Base-by-base conservation (phyloP, 495 filamentous ascomycete species). In the Opeltia flavorubescens region DNA sequence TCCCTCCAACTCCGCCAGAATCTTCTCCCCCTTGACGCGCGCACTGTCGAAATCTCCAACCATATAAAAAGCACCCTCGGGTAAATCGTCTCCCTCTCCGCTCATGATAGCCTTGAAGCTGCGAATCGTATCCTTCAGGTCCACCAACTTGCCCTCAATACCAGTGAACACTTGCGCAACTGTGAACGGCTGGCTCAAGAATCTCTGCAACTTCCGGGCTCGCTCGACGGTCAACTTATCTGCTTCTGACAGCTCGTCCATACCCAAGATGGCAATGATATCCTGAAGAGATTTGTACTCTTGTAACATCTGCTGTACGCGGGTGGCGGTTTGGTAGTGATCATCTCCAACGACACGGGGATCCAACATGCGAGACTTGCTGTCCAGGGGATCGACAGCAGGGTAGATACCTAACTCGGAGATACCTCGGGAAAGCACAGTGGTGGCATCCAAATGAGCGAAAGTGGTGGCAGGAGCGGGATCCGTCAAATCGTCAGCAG, bases 381-480 rank as follows among this genome's bases (percentile, higher is more conserved):
- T 95, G 76, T 98, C 91, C 39, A 98, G 86, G 65, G 91, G 91
- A 63, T 98, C 91, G 80, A 98, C 91, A 66, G 91, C 91, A 50
- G 91, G 91, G 77, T 98, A 98, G 80, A 96, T 98, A 85, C 91
- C 91, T 81, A 98, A 79, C 77, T 98, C 91, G 58, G 91, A 98
- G 71, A 98, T 98, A 87, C 91, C 93, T 84, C 91, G 91, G 58
- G 91, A 98, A 77, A 98, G 74, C 62, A 98, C 91, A 80, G 93
- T 98, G 72, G 91, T 98, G 79, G 91, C 93, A 75, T 98, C 91
- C 80, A 98, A 82, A 76, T 98, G 91, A 70, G 91, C 91, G 73
- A 98, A 98, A 73, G 91, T 96, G 70, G 91, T 98, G 64, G 91
- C 91, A 58, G 91, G 91, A 59, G 91, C 91, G 74, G 91, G 91